Evolutionary conservation across 2,329 filamentous ascomycete species (phyloP), one percentile per base, ranked within the genome.

Genomic region (Davidsoniella virescens): DNA sequence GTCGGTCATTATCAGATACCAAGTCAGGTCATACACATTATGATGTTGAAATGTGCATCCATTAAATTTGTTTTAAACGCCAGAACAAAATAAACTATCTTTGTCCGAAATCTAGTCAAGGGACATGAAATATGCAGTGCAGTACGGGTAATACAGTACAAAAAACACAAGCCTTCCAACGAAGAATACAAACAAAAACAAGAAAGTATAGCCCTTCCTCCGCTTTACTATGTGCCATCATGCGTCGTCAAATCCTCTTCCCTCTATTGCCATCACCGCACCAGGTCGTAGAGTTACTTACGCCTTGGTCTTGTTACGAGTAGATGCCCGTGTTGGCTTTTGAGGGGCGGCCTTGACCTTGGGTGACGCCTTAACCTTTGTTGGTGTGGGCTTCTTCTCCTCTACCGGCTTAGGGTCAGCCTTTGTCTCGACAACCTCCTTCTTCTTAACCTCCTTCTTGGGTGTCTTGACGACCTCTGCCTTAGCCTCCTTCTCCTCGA

Each of bases 401-500:
- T 61, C 58, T 52, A 54, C 56, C 50, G 58, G 57, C 54, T 61
- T 58, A 38, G 61, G 53, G 40, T 58, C 54, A 5, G 47, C 54
- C 51, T 55, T 49, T 16, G 46, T 26, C 23, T 41, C 38, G 14
- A n/a, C 29, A 9, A 26, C 5, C 42, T 50, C 33, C 23, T 37
- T 50, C 45, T 57, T 54, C 49, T 60, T 59, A 9, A 54, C 51
- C 41, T 58, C 57, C 56, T 62, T 61, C 18, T 55, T 20, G 20
- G 20, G 20, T 20, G 20, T 20, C 20, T 20, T 20, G 20, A 20
- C 20, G 20, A 20, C 20, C 52, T 63, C 57, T 52, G 63, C 60
- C 45, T 8, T 20, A 9, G 54, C 51, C 39, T 58, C 57, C 56
- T 62, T 61, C 18, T 55, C 63, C 57, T 69, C 66, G 23, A 69